Conservation (phyloP, 2,329 filamentous ascomycete genomes). For the Beauveria varroae region DNA sequence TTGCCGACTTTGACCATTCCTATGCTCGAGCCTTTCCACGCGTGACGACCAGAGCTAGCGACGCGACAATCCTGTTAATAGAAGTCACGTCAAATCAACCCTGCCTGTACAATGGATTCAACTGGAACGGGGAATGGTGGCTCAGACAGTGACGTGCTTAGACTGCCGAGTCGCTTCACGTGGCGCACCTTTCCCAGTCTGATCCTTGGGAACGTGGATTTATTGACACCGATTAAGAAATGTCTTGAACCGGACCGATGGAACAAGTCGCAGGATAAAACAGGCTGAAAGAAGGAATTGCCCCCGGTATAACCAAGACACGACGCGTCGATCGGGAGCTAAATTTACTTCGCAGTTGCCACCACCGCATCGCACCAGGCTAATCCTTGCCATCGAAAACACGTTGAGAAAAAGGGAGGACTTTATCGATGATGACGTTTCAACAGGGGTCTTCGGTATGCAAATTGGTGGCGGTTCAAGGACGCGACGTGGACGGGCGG, state of each 20-base stretch:
- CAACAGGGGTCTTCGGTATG: neutral
- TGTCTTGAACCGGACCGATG: constrained; percentile 5
- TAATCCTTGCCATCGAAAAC: neutral
- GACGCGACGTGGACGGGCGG: neutral
- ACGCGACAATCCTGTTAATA: neutral
- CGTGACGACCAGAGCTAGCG: neutral
- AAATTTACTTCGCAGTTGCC: neutral
- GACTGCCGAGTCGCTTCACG: too few relatives aligned
- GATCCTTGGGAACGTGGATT: neutral
- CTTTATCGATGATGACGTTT: neutral
- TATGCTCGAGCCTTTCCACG: too few relatives aligned
- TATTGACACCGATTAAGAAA: neutral
- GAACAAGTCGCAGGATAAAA: neutral
- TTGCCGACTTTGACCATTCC: too few relatives aligned
- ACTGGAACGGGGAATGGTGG: neutral
- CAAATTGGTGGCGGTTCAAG: neutral
- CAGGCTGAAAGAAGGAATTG: neutral
- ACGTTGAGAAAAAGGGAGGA: neutral
- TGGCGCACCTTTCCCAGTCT: too few relatives aligned
- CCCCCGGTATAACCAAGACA: neutral
- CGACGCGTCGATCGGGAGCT: neutral
- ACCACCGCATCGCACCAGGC: too few relatives aligned
- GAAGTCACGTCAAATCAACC: too few relatives aligned
- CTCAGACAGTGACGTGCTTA: neutral
- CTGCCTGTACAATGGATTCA: too few relatives aligned